Evolutionary conservation across 2,329 filamentous ascomycete species (phyloP), one percentile per base, ranked within the genome.

Genomic region (Rutstroemia sp.): DNA sequence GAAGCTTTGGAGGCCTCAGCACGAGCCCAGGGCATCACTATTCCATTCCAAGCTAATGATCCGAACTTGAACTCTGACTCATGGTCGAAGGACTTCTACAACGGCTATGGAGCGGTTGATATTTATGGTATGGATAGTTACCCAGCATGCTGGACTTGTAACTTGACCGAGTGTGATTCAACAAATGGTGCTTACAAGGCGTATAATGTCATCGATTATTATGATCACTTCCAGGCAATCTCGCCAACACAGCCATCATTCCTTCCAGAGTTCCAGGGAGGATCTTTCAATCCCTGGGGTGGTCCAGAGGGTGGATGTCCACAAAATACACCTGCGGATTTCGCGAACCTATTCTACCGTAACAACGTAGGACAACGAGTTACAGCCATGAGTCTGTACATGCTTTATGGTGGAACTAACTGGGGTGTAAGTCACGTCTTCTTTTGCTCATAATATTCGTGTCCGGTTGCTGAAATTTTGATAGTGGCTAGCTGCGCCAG

Each of bases 361-460:
- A 78, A 84, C 64, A 76, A 84, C 53, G 78, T 86, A 25, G 79
- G 75, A 25, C 78, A 86, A 62, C 73, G 79, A 0, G 76, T 84
- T 3, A 82, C 80, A 0, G 80, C 79, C 0, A 76, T 84, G 54
- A 83, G 76, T 30, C 67, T 86, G 2, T 86, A 86, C 65, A 86
- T 86, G 81, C 70, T 83, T 51, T 86, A 78, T 52, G 83, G 83
- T 4, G 83, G 83, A 2, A 86, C 83, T 0, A 84, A 80, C 59
- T 85, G 81, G 81, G 38, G 53, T 14, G 36, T 47, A 47, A 47
- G 44, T 47, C 5, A 12, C 7, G 17, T 12, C 40, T 19, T 46
- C 12, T 27, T 25, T 27, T 14, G 3, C n/a, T 17, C 5, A 21
- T 4, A 21, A 12, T 23, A 42, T 17, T 17, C 17, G 9, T 8